Evolutionary conservation across 2,329 filamentous ascomycete species (phyloP), one percentile per base, ranked within the genome.

Genomic region (Rasamsonia emersonii): DNA sequence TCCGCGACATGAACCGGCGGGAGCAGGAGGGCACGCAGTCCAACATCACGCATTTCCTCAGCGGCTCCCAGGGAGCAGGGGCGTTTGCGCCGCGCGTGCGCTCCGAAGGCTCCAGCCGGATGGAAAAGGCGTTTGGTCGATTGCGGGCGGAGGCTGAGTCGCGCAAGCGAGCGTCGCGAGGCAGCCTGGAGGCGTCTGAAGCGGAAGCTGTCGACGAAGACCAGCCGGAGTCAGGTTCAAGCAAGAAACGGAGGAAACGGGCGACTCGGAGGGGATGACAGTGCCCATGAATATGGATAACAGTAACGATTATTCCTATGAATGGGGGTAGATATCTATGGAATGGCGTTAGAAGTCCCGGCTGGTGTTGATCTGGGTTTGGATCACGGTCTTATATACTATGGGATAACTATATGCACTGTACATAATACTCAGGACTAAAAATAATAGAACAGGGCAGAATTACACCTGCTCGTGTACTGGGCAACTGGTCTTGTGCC

Each of bases 31-130:
- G 91, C 5, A 96, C 89, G 11, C 91, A 98, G 65, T 79, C 78
- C 37, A 98, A 98, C 46, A 94, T 98, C 43, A 98, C 91, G n/a
- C 71, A 79, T 15, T 98, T 79, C 57, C 95, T 96, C 54, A 75
- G 77, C 9, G 89, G 89, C 2, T 43, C 53, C n/a, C 51, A 38
- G 32, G 62, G 51, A 9, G 72, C 64, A 21, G 73, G 79, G 39
- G 74, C 72, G 0, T 88, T 85, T 61, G 82, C 73, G 15, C 84
- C 83, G 0, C 71, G 82, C 35, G 77, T 79, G 41, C 74, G 67
- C 35, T 59, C 64, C 16, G 70, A 62, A 9, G 73, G 73, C 37
- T 75, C 73, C 21, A 88, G 80, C 50, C 81, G 83, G 57, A 72
- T 93, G 81, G 77, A 76, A 26, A 79, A 76, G 33, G 85, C 85